Conservation (phyloP, 2,329 filamentous ascomycete genomes). For the Aspergillus neoniger region DNA sequence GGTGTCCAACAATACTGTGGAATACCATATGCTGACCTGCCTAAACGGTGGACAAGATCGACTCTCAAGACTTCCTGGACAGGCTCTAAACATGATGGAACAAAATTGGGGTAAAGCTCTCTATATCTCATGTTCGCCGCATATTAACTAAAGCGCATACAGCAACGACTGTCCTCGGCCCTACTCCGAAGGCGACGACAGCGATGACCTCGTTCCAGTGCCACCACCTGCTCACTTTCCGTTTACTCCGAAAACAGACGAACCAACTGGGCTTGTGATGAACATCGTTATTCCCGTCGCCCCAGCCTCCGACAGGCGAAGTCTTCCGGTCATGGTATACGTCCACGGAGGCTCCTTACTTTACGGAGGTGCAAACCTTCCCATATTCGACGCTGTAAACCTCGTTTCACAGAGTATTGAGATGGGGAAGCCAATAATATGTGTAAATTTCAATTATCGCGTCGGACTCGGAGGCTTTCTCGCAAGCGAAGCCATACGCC, state of each 20-base stretch:
- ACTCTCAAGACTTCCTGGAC: constrained; percentile 22
- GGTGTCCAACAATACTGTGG: constrained; percentile 30
- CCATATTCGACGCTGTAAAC: constrained; percentile 30
- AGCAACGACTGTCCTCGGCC: constrained; percentile 28
- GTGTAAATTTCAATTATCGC: constrained; percentile 32
- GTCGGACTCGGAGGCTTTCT: constrained; percentile 31
- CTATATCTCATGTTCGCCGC: neutral
- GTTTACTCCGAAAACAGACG: constrained; percentile 15
- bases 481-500: constrained; percentile 17
- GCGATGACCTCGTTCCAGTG: constrained; percentile 27
- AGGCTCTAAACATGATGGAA: constrained; percentile 24
- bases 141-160: neutral
- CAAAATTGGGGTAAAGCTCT: constrained; percentile 23
- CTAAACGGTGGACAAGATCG: constrained; percentile 29
- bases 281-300: constrained; percentile 27
- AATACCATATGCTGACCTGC: constrained; percentile 26
- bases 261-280: constrained; percentile 27
- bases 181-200: constrained; percentile 22
- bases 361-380: constrained; percentile 29
- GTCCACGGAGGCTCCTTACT: constrained; percentile 31
- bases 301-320: neutral
- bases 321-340: constrained; percentile 28
- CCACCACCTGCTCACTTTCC: constrained; percentile 23
- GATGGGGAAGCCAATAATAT: constrained; percentile 23
- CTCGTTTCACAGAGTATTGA: constrained; percentile 26